A percentile compares a stretch with the other conserved stretches of the same genome.
These are phyloP conservation scores for Dactylonectria estremocensis DNA, from an alignment of 2,329 filamentous ascomycete genomes.

Conservation along the genomic window DNA sequence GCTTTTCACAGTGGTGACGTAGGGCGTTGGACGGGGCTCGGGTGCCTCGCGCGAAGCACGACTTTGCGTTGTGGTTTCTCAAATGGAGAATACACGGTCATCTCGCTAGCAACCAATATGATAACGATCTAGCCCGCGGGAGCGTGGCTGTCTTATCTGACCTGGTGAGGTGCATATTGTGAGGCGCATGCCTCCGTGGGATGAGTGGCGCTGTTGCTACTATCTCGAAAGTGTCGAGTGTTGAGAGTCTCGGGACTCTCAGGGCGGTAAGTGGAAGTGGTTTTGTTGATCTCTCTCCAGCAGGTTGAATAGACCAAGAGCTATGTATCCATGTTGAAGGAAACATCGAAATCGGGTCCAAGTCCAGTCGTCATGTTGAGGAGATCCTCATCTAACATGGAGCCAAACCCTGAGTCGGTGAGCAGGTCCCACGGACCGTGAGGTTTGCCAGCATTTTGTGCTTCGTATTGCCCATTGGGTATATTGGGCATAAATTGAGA, in stretches of 20 bases:
- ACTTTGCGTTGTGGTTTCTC: not conserved
- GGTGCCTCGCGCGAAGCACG: no score
- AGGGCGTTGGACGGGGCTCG: not conserved
- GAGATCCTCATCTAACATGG: not conserved
- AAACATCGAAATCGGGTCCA: not conserved
- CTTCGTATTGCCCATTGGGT: not conserved
- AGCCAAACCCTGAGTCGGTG: constrained; percentile 2
- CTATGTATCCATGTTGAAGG: not conserved
- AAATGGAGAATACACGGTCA: not conserved
- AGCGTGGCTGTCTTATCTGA: not conserved
- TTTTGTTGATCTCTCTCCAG: not conserved
- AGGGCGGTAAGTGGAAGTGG: not conserved
- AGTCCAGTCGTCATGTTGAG: not conserved
- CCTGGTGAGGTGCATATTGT: no score
- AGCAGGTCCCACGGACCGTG: no score
- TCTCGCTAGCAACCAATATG: not conserved
- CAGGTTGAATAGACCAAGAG: not conserved
- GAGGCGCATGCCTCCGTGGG: not conserved
- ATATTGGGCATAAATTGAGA: not conserved
- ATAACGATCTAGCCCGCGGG: not conserved
- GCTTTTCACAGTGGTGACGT: not conserved
- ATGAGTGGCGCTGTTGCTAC: not conserved
- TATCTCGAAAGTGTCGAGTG: not conserved
- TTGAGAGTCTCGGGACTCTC: not conserved
- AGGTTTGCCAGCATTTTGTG: not conserved